A percentile compares a stretch with the other conserved stretches of the same genome.
Conservation (phyloP, 352 stramenopile genomes). For the Pythium utonaiense region DNA sequence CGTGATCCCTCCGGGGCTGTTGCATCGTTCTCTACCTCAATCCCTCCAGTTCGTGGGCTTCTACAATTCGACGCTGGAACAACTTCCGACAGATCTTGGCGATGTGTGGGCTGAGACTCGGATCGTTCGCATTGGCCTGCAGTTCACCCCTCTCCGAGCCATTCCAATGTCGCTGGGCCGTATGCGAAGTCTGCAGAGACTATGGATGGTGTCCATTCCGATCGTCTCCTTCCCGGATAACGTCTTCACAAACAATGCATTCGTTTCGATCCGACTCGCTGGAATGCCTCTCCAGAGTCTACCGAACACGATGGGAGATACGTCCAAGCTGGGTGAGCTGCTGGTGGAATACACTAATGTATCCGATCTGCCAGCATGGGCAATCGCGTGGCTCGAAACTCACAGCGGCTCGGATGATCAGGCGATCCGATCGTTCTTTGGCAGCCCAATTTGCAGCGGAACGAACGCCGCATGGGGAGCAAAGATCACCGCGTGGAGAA, state of each 20-base stretch:
- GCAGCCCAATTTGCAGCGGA: constrained; percentile 6
- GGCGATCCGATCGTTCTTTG: constrained; percentile 5
- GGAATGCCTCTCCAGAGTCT: constrained; percentile 5
- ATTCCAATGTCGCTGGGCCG: background rate
- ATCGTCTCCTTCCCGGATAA: background rate
- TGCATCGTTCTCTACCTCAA: background rate
- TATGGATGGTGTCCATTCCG: constrained; percentile 4
- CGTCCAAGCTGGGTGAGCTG: background rate
- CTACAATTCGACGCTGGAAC: background rate
- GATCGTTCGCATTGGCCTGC: background rate
- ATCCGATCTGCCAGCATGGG: constrained; percentile 4
- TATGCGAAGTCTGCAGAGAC: background rate
- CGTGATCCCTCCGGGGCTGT: background rate
- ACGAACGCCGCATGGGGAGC: background rate
- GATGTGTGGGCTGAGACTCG: constrained; percentile 1
- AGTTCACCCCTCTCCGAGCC: background rate
- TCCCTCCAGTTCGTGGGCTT: background rate
- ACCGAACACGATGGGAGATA: constrained; percentile 4
- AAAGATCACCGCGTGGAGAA: background rate
- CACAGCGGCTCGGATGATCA: background rate
- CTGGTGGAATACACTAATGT: constrained; percentile 11
- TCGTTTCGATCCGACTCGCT: constrained; percentile 1
- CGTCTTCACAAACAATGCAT: background rate
- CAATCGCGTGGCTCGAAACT: background rate
- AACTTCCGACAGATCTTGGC: constrained; percentile 2